Base-by-base conservation (phyloP, 2,329 filamentous ascomycete species). In the Aspergillus ochraceoroseus region DNA sequence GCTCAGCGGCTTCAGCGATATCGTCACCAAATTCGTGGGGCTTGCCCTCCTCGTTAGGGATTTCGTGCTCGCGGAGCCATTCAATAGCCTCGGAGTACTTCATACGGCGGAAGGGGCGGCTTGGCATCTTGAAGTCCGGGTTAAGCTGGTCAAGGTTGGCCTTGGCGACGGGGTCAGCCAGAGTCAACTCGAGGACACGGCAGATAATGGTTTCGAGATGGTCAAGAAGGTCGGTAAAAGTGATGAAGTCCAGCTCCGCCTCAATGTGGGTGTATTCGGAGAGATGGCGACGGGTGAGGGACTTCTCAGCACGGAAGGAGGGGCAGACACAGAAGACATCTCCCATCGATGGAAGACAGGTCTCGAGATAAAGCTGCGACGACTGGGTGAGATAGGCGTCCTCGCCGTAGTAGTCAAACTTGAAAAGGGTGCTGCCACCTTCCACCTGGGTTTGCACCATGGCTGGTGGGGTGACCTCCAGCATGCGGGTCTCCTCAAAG, bases 241-340 rank as follows among this genome's bases (percentile, higher is more conserved):
- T 79, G 71, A 98, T 94, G 64, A 92, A 96, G 72, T 96, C 92
- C 45, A 98, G 76, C 67, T 98, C 92, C 44, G 83, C 90, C 70
- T 98, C 92, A 53, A 98, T 79, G 71, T 98, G 92, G 1, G 89
- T 94, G 73, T 95, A 98, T 70, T 98, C 92, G 32, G 87, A 86
- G 57, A 98, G 71, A 65, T 98, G 92, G 59, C 92, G 86, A 47
- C 92, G 85, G 34, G 92, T 98, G 43, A 96, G 75, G 5, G 84
- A 90, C 71, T 95, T 95, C 70, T 98, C 92, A 9, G 92, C 92
- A 47, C 92, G 89, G 82, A 98, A 98, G 2, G 90, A 96, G 67
- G 95, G 95, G 68, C 95, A 89, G 58, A 98, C 90, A 64, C 90
- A 96, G 77, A 94, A 98, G 38, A 95, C 88, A 63, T 95, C 87